Conservation (phyloP, 805 yeast species). For the Kluyveromyces aestuarii region DNA sequence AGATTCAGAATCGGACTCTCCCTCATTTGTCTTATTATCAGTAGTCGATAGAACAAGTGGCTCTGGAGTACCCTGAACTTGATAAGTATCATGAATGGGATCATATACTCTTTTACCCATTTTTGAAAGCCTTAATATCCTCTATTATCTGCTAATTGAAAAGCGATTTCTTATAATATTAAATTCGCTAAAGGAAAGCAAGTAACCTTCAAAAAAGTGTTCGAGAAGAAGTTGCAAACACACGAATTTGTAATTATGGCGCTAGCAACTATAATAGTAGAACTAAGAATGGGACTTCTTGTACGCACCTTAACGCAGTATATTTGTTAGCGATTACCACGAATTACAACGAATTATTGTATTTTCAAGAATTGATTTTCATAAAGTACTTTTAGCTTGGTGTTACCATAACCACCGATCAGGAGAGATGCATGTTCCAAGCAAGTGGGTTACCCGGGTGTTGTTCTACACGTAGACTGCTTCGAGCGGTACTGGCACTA, state of each 20-base stretch:
- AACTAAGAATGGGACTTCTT: not conserved
- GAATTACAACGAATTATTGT: no score
- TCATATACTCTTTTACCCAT: slow-evolving; percentile 29
- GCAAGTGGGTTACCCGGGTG: not conserved
- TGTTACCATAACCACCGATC: not conserved
- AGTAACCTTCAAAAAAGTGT: no score
- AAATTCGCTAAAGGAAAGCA: not conserved
- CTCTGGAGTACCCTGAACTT: slow-evolving; percentile 8
- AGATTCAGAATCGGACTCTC: not conserved
- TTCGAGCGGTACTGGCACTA: no score
- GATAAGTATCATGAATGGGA: slow-evolving; percentile 29
- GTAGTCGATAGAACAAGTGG: not conserved
- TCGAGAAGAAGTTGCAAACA: not conserved
- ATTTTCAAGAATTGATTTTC: not conserved
- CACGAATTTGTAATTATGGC: not conserved
- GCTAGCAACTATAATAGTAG: not conserved
- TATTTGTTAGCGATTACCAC: no score
- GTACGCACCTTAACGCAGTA: not conserved
- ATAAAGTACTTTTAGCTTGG: not conserved
- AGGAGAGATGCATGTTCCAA: not conserved
- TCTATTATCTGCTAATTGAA: not conserved
- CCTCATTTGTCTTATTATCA: not conserved
- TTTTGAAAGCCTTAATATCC: not conserved
- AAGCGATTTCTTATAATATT: not conserved
- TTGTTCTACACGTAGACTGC: no score